A percentile compares a stretch with the other conserved stretches of the same genome.
Evolutionary conservation across 305 asterid species (phyloP).

Genomic region (Fraxinus sp.): DNA sequence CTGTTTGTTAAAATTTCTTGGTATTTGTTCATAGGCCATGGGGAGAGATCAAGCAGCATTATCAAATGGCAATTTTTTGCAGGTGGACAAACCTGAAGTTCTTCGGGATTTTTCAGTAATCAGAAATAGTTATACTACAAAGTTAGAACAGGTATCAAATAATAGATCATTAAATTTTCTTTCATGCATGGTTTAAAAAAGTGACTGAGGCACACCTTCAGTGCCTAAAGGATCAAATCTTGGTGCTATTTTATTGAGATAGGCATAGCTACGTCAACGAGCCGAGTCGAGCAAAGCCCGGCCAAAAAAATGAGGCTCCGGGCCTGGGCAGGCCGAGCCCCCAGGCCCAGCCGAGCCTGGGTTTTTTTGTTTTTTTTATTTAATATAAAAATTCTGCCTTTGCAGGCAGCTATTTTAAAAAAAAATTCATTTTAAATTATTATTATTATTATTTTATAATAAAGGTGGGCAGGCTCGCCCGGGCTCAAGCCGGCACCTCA

Average conservation of each 20-base stretch:
- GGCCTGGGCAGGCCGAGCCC: no score
- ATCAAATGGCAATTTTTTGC: conserved; percentile 35
- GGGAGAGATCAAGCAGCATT: conserved; percentile 41
- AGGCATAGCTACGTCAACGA: no score
- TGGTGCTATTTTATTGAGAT: not conserved
- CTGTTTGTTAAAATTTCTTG: conserved; percentile 18
- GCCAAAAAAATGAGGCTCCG: no score
- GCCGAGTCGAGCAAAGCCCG: no score
- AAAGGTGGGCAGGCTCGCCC: no score
- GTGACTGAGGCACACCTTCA: not conserved
- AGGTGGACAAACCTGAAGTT: conserved; percentile 32
- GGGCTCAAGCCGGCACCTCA: no score
- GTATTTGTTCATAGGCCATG: conserved; percentile 40
- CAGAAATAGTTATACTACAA: conserved; percentile 46
- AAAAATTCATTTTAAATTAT: no score
- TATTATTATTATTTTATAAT: no score
- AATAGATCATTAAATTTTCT: not conserved
- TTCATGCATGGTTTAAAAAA: not conserved
- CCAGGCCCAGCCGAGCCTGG: no score
- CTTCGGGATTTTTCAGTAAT: conserved; percentile 28
- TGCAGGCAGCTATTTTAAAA: no score
- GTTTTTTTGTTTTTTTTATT: no score
- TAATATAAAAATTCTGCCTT: no score
- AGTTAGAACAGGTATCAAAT: conserved; percentile 54
- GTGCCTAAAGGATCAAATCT: not conserved